Percentiles rank a stretch among this genome's conserved stretches.
These are phyloP conservation scores for Lactifluus piperatus DNA, from an alignment of 768 basidiomycete species.

Conservation along the genomic window DNA sequence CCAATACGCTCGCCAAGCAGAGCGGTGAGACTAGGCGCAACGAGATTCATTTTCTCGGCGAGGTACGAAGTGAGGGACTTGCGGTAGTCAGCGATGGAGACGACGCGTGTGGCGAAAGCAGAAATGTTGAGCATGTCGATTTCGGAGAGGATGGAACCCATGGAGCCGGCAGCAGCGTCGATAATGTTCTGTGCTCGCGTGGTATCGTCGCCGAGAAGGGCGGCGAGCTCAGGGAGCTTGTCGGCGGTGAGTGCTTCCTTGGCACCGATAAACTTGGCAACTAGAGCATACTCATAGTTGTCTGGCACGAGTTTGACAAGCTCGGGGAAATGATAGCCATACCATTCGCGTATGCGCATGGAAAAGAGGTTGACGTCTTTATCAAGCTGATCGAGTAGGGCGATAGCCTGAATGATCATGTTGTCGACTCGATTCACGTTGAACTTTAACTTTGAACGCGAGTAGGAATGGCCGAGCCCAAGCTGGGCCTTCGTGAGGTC, in stretches of 20 bases:
- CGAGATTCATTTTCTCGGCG: constrained; percentile 94
- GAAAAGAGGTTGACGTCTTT: constrained; percentile 99
- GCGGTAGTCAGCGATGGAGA: constrained; percentile 90
- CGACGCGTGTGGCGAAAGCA: constrained; percentile 81
- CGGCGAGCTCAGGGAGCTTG: constrained; percentile 68
- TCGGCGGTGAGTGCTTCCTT: constrained; percentile 76
- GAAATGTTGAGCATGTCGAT: constrained; percentile 95
- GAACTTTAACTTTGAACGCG: constrained; percentile 95
- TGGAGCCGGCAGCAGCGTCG: constrained; percentile 88
- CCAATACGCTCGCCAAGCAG: constrained; percentile 89
- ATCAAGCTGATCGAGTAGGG: constrained; percentile 96
- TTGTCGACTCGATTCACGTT: constrained; percentile 95
- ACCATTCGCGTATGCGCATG: constrained; percentile 98
- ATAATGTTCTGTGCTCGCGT: constrained; percentile 88
- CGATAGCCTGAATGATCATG: constrained; percentile 99
- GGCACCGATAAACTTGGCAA: constrained; percentile 81
- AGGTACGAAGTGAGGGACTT: constrained; percentile 83
- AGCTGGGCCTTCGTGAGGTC: constrained; percentile 92
- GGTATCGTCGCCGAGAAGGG: constrained; percentile 74
- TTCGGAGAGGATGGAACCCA: constrained; percentile 86
- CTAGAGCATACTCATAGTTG: constrained; percentile 87
- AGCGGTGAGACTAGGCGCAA: constrained; percentile 88
- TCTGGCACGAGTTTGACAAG: constrained; percentile 89
- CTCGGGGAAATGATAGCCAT: constrained; percentile 98
- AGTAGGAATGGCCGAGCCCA: constrained; percentile 95